A percentile compares a stretch with the other conserved stretches of the same genome.
Evolutionary conservation across 2,329 filamentous ascomycete genomes (phyloP).

Genomic region (Fonsecaea erecta): DNA sequence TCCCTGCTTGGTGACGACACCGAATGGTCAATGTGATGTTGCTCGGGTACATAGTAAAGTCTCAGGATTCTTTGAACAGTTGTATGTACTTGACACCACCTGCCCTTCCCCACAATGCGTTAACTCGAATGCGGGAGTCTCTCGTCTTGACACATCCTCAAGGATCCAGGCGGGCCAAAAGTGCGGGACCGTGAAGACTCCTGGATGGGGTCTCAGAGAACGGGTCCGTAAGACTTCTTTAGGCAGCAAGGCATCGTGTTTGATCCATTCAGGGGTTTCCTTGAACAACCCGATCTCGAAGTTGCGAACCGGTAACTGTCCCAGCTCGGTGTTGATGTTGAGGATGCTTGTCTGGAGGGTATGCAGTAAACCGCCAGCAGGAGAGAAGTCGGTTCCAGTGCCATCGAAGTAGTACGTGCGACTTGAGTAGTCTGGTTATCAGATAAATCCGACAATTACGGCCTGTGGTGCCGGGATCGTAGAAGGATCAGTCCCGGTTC

Average conservation of each 20-base stretch:
- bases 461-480: slow-evolving; percentile 55
- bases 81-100: slow-evolving; percentile 51
- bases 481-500: slow-evolving; percentile 62
- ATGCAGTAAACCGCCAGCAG: slow-evolving; percentile 78
- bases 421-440: background rate
- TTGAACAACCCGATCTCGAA: too few species aligned
- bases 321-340: slow-evolving; percentile 65
- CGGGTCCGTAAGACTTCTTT: slow-evolving; percentile 70
- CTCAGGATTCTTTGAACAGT: too few species aligned
- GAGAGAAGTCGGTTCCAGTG: slow-evolving; percentile 86
- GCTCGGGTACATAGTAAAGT: too few species aligned
- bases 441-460: background rate
- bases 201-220: slow-evolving; percentile 73
- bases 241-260: slow-evolving; percentile 70
- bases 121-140: slow-evolving; percentile 75
- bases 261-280: slow-evolving; percentile 55
- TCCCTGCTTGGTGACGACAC: slow-evolving; percentile 80
- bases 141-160: slow-evolving; percentile 71
- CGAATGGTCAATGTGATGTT: too few species aligned
- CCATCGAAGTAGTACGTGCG: background rate
- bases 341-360: slow-evolving; percentile 74
- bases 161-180: slow-evolving; percentile 74
- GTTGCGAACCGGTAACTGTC: too few species aligned
- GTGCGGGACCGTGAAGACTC: slow-evolving; percentile 72
- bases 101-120: slow-evolving; percentile 62